Evolutionary conservation across 495 filamentous ascomycete genomes (phyloP).

Genomic region (Xylaria bambusicola): DNA sequence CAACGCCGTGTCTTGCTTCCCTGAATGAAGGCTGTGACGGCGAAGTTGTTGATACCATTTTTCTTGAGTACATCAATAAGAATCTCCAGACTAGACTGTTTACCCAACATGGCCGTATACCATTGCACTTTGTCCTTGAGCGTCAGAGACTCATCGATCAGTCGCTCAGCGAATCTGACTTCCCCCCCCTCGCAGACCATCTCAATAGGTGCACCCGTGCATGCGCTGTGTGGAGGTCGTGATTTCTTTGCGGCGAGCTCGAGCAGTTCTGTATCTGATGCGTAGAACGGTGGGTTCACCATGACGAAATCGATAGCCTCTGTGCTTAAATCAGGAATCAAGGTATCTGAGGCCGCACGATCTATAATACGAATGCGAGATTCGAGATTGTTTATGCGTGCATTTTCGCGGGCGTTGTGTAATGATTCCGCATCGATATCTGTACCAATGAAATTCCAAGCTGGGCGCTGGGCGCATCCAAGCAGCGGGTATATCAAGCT

Average conservation of each 20-base stretch:
- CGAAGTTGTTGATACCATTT: slow-evolving; percentile 71
- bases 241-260: slow-evolving; percentile 65
- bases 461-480: slow-evolving; percentile 63
- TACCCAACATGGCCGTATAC: slow-evolving; percentile 93
- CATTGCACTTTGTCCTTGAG: slow-evolving; percentile 67
- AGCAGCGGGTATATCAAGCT: slow-evolving; percentile 90
- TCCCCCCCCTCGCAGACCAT: slow-evolving; percentile 90
- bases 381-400: slow-evolving; percentile 62
- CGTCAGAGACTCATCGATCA: slow-evolving; percentile 71
- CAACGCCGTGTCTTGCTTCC: slow-evolving; percentile 81
- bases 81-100: slow-evolving; percentile 66
- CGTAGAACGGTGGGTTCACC: slow-evolving; percentile 95
- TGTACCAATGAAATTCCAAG: slow-evolving; percentile 76
- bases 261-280: slow-evolving; percentile 67
- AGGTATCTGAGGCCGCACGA: slow-evolving; percentile 48
- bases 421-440: slow-evolving; percentile 80
- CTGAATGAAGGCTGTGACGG: slow-evolving; percentile 77
- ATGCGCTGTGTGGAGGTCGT: slow-evolving; percentile 70
- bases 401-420: slow-evolving; percentile 63
- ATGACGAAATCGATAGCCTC: slow-evolving; percentile 80
- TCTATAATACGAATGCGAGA: slow-evolving; percentile 64
- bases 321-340: slow-evolving; percentile 65
- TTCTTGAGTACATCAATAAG: slow-evolving; percentile 64
- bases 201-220: slow-evolving; percentile 79
- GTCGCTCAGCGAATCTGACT: slow-evolving; percentile 71